These are phyloP conservation scores for Trifolium subterraneum DNA, from an alignment of 306 rosid genomes.

Conservation along the genomic window DNA sequence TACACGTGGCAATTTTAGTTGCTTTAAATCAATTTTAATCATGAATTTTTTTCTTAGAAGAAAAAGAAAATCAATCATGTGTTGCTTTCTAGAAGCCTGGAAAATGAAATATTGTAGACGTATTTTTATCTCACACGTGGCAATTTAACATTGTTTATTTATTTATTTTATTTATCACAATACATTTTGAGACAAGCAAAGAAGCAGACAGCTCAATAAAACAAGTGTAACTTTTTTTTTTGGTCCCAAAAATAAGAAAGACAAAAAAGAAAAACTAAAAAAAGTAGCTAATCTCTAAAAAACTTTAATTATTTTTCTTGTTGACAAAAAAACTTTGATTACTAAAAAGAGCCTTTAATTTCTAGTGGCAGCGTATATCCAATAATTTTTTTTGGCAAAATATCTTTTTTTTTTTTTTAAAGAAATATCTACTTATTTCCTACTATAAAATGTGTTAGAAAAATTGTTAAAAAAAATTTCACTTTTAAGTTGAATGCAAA, in stretches of 20 bases:
- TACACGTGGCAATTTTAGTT: not conserved
- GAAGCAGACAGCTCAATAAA: not conserved
- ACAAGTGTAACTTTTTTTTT: not conserved
- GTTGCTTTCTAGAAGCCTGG: conserved; percentile 13
- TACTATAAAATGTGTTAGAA: too few species aligned
- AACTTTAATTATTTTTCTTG: not conserved
- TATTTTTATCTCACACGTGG: not conserved
- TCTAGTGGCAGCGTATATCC: not conserved
- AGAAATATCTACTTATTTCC: not conserved
- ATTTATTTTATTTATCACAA: not conserved
- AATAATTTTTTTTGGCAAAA: not conserved
- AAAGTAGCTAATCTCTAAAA: too few species aligned
- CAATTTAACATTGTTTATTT: not conserved
- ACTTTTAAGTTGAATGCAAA: too few species aligned
- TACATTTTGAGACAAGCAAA: not conserved
- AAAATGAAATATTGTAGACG: not conserved
- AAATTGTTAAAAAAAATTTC: too few species aligned
- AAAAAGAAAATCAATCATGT: not conserved
- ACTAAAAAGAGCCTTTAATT: not conserved
- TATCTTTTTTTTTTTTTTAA: too few species aligned
- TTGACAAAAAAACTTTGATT: not conserved
- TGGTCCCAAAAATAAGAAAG: too few species aligned
- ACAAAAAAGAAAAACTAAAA: too few species aligned
- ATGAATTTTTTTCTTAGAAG: not conserved
- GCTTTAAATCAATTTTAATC: not conserved